Evolutionary conservation across 495 filamentous ascomycete species (phyloP).

Genomic region (Talaromyces liani): DNA sequence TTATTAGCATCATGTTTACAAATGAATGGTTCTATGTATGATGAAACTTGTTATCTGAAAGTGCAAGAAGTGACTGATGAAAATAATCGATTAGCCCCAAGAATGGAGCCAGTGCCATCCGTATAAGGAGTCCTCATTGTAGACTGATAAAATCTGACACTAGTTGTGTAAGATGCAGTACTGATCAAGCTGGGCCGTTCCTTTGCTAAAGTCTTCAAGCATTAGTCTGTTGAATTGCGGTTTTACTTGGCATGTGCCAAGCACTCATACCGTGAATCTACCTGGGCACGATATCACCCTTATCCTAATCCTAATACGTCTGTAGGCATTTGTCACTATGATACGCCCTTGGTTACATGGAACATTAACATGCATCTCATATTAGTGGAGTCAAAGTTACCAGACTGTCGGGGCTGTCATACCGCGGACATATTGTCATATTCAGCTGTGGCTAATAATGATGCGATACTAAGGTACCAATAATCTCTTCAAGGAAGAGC

Average conservation of each 20-base stretch:
- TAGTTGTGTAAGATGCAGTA: too few relatives aligned
- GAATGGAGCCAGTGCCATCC: neutral
- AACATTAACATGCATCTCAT: neutral
- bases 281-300: neutral
- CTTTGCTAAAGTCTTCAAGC: too few relatives aligned
- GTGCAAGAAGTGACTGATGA: too few relatives aligned
- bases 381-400: neutral
- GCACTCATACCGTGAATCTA: neutral
- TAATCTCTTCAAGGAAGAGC: neutral
- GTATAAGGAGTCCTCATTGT: too few relatives aligned
- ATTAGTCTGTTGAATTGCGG: too few relatives aligned
- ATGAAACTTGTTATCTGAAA: too few relatives aligned
- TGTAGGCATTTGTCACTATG: neutral
- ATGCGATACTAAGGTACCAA: neutral
- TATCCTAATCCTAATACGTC: neutral
- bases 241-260: neutral
- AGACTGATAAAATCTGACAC: too few relatives aligned
- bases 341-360: neutral
- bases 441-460: neutral
- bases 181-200: too few relatives aligned
- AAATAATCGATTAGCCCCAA: too few relatives aligned
- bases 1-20: neutral
- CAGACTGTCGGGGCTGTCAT: neutral
- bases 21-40: too few relatives aligned
- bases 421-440: neutral